Evolutionary conservation across 495 filamentous ascomycete species (phyloP), one percentile per base, ranked within the genome.

Genomic region (Xylaria curta): DNA sequence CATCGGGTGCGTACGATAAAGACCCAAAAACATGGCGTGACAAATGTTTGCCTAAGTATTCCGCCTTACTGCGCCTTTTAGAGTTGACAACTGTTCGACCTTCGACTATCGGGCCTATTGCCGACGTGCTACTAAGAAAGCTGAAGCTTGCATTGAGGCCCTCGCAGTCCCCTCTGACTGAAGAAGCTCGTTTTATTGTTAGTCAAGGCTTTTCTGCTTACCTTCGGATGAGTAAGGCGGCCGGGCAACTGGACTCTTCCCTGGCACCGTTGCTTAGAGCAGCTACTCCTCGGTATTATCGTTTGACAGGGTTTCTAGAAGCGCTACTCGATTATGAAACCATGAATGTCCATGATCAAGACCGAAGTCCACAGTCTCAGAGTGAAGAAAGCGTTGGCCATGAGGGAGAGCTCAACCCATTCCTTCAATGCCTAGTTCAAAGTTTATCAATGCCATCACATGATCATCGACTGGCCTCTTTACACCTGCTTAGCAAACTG

Each of bases 401-500:
- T 31, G 80, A 85, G 38, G 82, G 83, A 12, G 78, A 85, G 42
- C 78, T 85, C 31, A 85, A 91, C 47, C 82, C 83, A 3, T 85
- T 97, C 59, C 81, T 88, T 15, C 82, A 87, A 38, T 87, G 85
- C 7, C 77, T 97, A 24, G 85, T 93, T 70, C 82, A 87, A 26
- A 95, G 94, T 68, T 86, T 98, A 19, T 87, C 89, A 2, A 87
- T 89, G 0, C 87, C 90, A 17, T 95, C 91, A 28, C 92, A 94
- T 74, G 83, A 87, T 31, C 80, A 96, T 24, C 86, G 96, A 66
- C 80, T 91, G 1, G 82, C 89, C 0, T 93, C 93, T 26, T 81
- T 99, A 51, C 87, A 86, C 40, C 87, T 97, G 33, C 80, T 98
- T 24, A 82, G 86, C 15, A 75, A 85, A n/a, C 78, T 85, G 51